These are phyloP conservation scores for Poa annua DNA, from an alignment of 176 grass and related monocot genomes.

Conservation along the genomic window DNA sequence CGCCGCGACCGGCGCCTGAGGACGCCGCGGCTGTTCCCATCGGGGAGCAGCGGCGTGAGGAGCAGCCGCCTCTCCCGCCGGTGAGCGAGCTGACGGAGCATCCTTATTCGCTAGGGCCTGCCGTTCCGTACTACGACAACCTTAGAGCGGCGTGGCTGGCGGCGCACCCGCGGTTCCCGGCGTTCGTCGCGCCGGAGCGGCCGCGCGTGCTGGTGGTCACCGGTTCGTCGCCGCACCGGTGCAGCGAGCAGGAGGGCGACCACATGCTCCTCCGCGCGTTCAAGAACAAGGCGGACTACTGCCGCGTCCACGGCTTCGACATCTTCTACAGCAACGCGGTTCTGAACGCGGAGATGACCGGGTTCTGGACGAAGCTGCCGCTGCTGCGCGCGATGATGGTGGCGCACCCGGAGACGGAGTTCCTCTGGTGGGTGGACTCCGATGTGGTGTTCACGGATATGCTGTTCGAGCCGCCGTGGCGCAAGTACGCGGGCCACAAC, in stretches of 20 bases:
- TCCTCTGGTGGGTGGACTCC: constrained; percentile 95
- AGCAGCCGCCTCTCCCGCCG: constrained; percentile 10
- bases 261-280: constrained; percentile 70
- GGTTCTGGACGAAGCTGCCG: constrained; percentile 91
- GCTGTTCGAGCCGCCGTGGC: constrained; percentile 83
- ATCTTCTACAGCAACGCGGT: constrained; percentile 85
- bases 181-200: constrained; percentile 40
- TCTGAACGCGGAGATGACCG: constrained; percentile 76
- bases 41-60: neutral
- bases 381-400: constrained; percentile 79
- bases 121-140: constrained; percentile 62
- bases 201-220: constrained; percentile 82
- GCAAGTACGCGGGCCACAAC: constrained; percentile 62
- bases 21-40: neutral
- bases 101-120: constrained; percentile 57
- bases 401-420: constrained; percentile 85
- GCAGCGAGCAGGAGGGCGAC: constrained; percentile 62
- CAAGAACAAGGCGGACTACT: constrained; percentile 99
- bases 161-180: constrained; percentile 59
- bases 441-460: constrained; percentile 89
- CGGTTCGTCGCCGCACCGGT: constrained; percentile 63
- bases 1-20: neutral
- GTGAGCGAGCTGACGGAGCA: constrained; percentile 52
- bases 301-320: constrained; percentile 79
- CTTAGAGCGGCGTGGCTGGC: constrained; percentile 59